Evolutionary conservation across 2,329 filamentous ascomycete species (phyloP), one percentile per base, ranked within the genome.

Genomic region (Colletotrichum shisoi): DNA sequence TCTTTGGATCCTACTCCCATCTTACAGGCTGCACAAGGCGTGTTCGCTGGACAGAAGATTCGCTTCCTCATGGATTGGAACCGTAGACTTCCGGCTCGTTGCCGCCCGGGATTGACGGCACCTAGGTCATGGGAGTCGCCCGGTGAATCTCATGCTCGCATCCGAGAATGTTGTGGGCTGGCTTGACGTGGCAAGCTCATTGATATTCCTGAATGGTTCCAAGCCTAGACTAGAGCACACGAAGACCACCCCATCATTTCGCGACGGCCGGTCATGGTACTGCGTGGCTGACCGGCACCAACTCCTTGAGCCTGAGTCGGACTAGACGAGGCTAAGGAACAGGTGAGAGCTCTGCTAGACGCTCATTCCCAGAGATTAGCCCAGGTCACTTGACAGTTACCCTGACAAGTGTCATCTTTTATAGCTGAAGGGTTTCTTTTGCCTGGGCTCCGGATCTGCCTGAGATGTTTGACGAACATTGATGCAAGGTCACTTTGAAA

Each of bases 171-270:
- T 39, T 9, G 21, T 15, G 54, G 56, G 52, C 31, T 40, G 37
- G 54, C 44, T 52, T 65, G 65, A 68, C 65, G 61, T 68, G 61
- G 65, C 65, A 68, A 67, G 65, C 39, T 34, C 31, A 45, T 60
- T 54, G 64, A 59, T 59, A 52, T 54, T 17, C 34, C 37, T 45
- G n/a, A 54, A 21, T 56, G 51, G 65, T 48, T 57, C 42, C 42
- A n/a, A 21, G 15, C 34, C 61, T 60, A 68, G 19, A 57, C 34
- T 51, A 42, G 57, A 49, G 19, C 42, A 44, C 48, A 19, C 54
- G 40, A 64, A 49, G 4, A 17, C n/a, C 31, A 42, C 24, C 31
- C 37, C 52, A 11, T 65, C 56, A 65, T 56, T 40, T 68, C 19
- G 24, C 54, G 54, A 34, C 24, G 49, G 45, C n/a, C 42, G 15